Base-by-base conservation (phyloP, 352 stramenopile species). In the Phytopythium vexans region DNA sequence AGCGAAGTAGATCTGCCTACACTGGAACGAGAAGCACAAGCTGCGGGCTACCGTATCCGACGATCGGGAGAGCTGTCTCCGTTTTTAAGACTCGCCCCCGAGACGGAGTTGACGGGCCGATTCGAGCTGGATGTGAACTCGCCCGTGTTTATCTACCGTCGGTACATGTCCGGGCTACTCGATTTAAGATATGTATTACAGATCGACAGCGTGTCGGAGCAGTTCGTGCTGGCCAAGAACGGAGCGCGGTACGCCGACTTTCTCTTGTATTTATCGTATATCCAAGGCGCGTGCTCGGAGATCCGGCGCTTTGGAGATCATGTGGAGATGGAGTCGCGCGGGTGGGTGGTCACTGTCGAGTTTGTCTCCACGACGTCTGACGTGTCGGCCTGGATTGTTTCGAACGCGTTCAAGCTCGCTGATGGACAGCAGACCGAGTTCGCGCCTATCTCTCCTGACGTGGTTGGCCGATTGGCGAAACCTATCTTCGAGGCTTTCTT, bases 131-230 rank as follows among this genome's bases (percentile, higher is more conserved):
- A 93, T 52, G 73, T 98, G 6, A 74, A 95, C 52, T 92, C 93
- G 8, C 84, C 80, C 38, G 92, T 98, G 10, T 88, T 99, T 49
- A 83, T 91, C 11, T 90, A 97, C 60, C 87, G 96, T 14, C 80
- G 96, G 16, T 99, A 99, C 56, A 97, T 94, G 61, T 96, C 92
- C 12, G 95, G 97, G 3, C 85, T 99, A n/a, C 74, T 96, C 39
- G 97, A 99, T 78, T 75, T 99, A 38, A 97, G 98, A 37, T 99
- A 98, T 62, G 95, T 98, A 8, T 74, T 99, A 10, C 98, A 99
- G 69, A 98, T 99, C 21, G 84, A 97, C 51, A 94, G 94, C n/a
- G 97, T 98, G 60, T 89, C 82, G 0, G 79, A 92, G 42, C 66
- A 66, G 16, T 98, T 99, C 70, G 81, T 97, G 12, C 55, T 82